A percentile compares a stretch with the other conserved stretches of the same genome.
These are phyloP conservation scores for Zygosaccharomyces pseudobailii DNA, from an alignment of 1,139 yeast genomes.

Conservation along the genomic window DNA sequence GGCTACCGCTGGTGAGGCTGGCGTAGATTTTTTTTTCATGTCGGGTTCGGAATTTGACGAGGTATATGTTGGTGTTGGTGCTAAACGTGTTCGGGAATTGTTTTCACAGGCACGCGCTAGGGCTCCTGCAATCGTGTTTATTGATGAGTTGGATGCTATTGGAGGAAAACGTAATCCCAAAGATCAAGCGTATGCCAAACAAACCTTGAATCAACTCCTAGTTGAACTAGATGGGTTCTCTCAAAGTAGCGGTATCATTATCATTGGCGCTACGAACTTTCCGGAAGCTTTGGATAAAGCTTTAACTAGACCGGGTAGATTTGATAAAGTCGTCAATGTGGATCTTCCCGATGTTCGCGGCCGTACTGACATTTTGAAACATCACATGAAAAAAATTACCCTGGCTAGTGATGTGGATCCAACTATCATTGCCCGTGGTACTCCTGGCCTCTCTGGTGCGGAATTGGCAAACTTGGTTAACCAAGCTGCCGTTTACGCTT, in stretches of 20 bases:
- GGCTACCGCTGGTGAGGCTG: slow-evolving; percentile 99
- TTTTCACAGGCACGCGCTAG: slow-evolving; percentile 90
- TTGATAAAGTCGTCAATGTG: slow-evolving; percentile 92
- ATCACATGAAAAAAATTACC: slow-evolving; percentile 89
- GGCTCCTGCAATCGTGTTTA: slow-evolving; percentile 95
- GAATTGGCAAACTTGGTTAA: slow-evolving; percentile 91
- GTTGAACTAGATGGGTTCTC: slow-evolving; percentile 97
- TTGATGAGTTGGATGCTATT: slow-evolving; percentile 96
- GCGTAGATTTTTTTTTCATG: slow-evolving; percentile 97
- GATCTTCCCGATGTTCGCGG: slow-evolving; percentile 98
- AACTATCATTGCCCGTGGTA: slow-evolving; percentile 86
- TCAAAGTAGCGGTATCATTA: slow-evolving; percentile 87
- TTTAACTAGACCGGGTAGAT: slow-evolving; percentile 95
- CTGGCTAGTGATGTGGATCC: slow-evolving; percentile 82
- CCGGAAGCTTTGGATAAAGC: slow-evolving; percentile 97
- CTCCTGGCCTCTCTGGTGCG: slow-evolving; percentile 97
- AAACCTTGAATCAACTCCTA: slow-evolving; percentile 88
- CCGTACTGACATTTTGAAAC: slow-evolving; percentile 84
- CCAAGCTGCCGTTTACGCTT: slow-evolving; percentile 97
- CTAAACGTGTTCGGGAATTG: slow-evolving; percentile 91
- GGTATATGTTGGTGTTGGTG: slow-evolving; percentile 97
- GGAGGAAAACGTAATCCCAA: slow-evolving; percentile 97
- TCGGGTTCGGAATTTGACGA: slow-evolving; percentile 98
- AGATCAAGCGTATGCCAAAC: slow-evolving; percentile 97
- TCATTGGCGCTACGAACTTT: slow-evolving; percentile 97